Conservation (phyloP, 768 basidiomycete genomes). For the Pisolithus orientalis region DNA sequence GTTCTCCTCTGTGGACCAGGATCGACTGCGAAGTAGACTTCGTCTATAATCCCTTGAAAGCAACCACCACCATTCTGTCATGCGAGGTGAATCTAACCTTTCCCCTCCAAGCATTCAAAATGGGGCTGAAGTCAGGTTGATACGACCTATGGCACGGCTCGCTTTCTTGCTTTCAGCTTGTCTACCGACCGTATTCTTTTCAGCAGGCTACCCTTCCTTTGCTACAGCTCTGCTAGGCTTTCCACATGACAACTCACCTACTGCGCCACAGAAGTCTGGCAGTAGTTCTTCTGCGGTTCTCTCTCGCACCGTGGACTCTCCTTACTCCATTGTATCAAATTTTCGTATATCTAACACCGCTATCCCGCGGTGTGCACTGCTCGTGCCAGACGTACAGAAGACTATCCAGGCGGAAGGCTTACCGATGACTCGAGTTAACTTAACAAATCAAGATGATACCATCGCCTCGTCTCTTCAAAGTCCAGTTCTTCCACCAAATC, state of each 20-base stretch:
- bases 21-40: too few relatives aligned
- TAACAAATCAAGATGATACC: too few relatives aligned
- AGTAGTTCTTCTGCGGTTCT: slow-evolving; percentile 1
- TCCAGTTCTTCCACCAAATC: not conserved
- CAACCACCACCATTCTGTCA: too few relatives aligned
- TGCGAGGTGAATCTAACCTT: too few relatives aligned
- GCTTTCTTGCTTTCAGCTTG: not conserved
- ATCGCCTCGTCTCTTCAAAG: too few relatives aligned
- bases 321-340: not conserved
- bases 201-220: not conserved
- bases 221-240: not conserved
- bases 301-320: slow-evolving; percentile 7
- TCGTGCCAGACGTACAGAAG: not conserved
- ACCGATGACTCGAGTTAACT: too few relatives aligned
- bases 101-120: not conserved
- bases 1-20: too few relatives aligned
- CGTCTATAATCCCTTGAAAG: too few relatives aligned
- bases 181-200: not conserved
- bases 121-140: not conserved
- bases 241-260: not conserved
- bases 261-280: not conserved
- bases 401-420: not conserved
- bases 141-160: not conserved
- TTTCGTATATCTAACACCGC: not conserved
- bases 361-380: not conserved